phyloP scores from a whole-genome alignment of 2,329 filamentous ascomycete species.

The Diaporthe sp. region DNA sequence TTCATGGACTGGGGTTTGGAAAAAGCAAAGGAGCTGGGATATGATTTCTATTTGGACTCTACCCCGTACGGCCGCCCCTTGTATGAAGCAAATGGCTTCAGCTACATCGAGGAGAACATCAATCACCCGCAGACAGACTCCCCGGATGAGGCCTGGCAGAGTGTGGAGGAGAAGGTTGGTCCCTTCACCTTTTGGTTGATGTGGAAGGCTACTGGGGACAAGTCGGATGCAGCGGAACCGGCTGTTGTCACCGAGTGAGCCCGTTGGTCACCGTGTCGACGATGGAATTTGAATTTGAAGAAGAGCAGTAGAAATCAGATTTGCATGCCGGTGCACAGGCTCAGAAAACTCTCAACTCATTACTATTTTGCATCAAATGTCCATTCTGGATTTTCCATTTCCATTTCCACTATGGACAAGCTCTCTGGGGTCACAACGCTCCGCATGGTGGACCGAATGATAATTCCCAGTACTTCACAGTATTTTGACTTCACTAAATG shows the following conservation, averaged over 20 bases:
- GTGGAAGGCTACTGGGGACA: conserved; percentile 41
- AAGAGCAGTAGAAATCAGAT: neutral
- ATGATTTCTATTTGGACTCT: conserved; percentile 46
- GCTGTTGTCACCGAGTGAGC: neutral
- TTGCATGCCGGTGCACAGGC: neutral
- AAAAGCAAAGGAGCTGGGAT: conserved; percentile 44
- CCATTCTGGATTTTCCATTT: neutral
- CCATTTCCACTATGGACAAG: neutral
- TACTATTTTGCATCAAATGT: neutral
- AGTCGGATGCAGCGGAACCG: conserved; percentile 16
- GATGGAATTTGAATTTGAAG: neutral
- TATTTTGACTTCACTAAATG: neutral
- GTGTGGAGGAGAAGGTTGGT: conserved; percentile 56
- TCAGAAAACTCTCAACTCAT: neutral
- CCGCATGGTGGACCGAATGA: neutral
- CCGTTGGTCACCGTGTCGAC: too few species aligned
- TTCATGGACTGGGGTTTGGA: conserved; percentile 46
- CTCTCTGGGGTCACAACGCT: rapidly evolving
- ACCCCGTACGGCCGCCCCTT: conserved; percentile 43
- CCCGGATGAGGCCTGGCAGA: conserved; percentile 46
- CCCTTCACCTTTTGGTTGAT: conserved; percentile 48
- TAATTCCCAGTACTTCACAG: neutral
- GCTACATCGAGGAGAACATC: conserved; percentile 44
- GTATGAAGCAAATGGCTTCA: conserved; percentile 44
- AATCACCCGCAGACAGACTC: conserved; percentile 42